Evolutionary conservation across 192 early-diverging fungal genomes (phyloP), one percentile per base, ranked within the genome.

Genomic region (Diversispora epigaea): DNA sequence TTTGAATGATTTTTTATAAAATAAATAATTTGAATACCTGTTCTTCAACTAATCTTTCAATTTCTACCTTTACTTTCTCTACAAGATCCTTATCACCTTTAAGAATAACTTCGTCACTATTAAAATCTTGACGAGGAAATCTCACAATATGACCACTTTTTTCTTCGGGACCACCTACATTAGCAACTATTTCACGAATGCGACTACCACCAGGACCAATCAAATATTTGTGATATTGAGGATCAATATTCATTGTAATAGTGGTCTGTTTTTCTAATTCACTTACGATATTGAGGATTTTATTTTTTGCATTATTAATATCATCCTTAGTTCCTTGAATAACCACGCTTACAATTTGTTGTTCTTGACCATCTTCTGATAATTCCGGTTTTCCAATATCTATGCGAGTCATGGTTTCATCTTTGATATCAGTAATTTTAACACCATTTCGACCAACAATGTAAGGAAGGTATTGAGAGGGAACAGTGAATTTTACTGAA

Each of bases 361-460:
- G 81, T 63, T 76, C 77, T 4, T 75, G 43, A 56, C 77, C 79
- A 11, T 81, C 75, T n/a, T 83, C 82, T 12, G 80, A 70, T 15
- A 82, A 62, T 15, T 74, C 65, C 21, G 80, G 73, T 75, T 73
- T 82, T 21, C 78, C 80, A 58, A 96, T 84, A 74, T 94, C 93
- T 77, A 97, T 93, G 56, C 89, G 88, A 17, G 93, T 89, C 60
- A 88, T 80, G 47, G 86, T 88, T 14, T 82, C 85, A 63, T 85
- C 87, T 80, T 92, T 91, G 76, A 96, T 89, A 80, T 92, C 91
- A 72, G 84, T 84, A 68, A 93, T 88, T 56, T 83, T 86, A 56
- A 89, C 69, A 21, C 94, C 94, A 3, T 78, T 84, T 11, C 89
- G 84, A 15, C 96, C 96, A 50, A 97, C 89, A 71, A 97, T 84